These are phyloP conservation scores for Rhodotorula graminis DNA, from an alignment of 768 basidiomycete genomes.

Conservation along the genomic window DNA sequence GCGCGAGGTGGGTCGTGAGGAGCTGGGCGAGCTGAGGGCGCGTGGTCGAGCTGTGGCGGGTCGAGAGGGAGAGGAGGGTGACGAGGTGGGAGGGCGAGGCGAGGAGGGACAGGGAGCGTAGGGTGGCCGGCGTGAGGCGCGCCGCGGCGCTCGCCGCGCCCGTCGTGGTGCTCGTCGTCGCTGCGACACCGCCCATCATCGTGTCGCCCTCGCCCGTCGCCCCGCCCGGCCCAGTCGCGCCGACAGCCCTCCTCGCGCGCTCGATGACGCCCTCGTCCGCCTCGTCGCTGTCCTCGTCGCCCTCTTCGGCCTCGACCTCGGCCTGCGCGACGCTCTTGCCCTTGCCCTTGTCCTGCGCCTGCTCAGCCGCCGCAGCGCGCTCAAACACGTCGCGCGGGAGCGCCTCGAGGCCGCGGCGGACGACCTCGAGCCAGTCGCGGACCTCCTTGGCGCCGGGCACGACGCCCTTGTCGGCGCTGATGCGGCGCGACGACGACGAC, in stretches of 20 bases:
- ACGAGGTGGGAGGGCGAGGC: constrained; percentile 7
- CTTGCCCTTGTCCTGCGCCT: not conserved
- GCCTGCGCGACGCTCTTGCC: not conserved
- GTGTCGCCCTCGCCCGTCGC: not conserved
- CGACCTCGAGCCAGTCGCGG: constrained; percentile 6
- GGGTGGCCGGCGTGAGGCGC: not conserved
- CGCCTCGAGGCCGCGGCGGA: constrained; percentile 1
- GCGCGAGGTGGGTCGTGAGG: constrained; percentile 57
- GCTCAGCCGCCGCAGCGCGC: not conserved
- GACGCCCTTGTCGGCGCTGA: not conserved
- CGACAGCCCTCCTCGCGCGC: not conserved
- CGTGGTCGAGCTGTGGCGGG: constrained; percentile 56
- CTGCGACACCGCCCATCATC: not conserved
- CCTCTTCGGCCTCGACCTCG: not conserved
- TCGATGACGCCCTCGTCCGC: not conserved
- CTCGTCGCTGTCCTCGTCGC: not conserved
- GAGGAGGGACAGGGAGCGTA: constrained; percentile 3
- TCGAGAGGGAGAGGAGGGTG: constrained; percentile 48
- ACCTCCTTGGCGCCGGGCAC: not conserved
- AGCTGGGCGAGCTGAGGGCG: constrained; percentile 57
- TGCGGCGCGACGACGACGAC: not conserved
- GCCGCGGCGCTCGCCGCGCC: too few species aligned
- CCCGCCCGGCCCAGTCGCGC: not conserved
- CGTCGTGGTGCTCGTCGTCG: constrained; percentile 1
- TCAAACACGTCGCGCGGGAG: not conserved